Evolutionary conservation across 305 asterid species (phyloP), one percentile per base, ranked within the genome.

Genomic region (Solanum chacoense): DNA sequence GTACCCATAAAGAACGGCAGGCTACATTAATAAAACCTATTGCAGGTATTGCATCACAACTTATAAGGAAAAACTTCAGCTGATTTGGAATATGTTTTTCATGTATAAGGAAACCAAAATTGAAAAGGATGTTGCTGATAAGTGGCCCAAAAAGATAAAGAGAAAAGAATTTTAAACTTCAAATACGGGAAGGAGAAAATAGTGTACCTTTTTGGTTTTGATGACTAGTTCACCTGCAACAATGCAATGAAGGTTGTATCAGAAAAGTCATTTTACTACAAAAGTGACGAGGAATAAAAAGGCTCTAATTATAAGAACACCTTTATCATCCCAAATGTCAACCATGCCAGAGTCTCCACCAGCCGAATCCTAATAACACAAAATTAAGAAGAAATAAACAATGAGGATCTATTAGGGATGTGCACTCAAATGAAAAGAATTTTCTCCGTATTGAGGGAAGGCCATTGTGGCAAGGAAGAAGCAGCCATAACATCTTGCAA

Each of bases 251-350:
- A 32, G 76, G 12, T 28, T 67, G 88, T 5, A 26, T 92, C 84
- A 93, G 90, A 89, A 87, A 89, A 38, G 45, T 24, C 77, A 91
- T 78, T 35, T 20, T 50, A 55, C 75, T 29, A 85, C 84, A 84
- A 74, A 85, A 90, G 84, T 73, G 16, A n/a, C 18, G 3, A 78
- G 38, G 73, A 65, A 80, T 24, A 93, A 12, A 89, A 59, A 34
- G 74, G 13, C 72, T 76, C 37, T 7, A 29, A 13, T 50, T 7
- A 87, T n/a, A 76, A 35, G 40, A 28, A 74, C 88, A 95, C 97
- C 97, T 87, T 90, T 94, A 76, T 89, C 90, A 78, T 90, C 95
- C 99, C 99, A 96, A 88, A 95, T 89, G 91, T 95, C 98, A 73
- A 71, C 90, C 69, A 93, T 74, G 90, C 92, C 93, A 86, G 95